Evolutionary conservation across 352 stramenopile species (phyloP), one percentile per base, ranked within the genome.

Genomic region (Phytophthora constricta): DNA sequence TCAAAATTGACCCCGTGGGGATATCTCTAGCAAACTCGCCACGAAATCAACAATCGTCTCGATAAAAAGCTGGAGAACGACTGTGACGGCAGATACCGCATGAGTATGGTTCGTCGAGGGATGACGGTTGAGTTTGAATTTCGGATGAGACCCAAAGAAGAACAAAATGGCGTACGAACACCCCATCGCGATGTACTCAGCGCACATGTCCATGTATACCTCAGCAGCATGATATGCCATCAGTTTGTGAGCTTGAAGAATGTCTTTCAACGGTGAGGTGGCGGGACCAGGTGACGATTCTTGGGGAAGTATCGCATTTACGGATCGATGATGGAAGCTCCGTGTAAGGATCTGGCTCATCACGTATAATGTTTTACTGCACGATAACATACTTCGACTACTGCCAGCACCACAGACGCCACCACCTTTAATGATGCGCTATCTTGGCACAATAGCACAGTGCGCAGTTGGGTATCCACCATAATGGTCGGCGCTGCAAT

Each of bases 121-220:
- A 16, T 37, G 7, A 33, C 14, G 2, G 14, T 26, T 27, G 7
- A 50, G 19, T 3, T 33, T n/a, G 37, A 48, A 58, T 37, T 23
- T 47, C 23, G 20, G 9, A 34, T 49, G 14, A 4, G 37, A 39
- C 2, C 51, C 33, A 33, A 58, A 49, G 37, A 58, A 49, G 3
- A 58, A 58, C 3, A 58, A 9, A 25, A 58, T 58, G 5, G 20
- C 37, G 51, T 58, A 48, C 4, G 73, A 65, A 13, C 54, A 55
- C 17, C 65, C 65, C 46, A 81, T 76, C 17, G 69, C 73, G 46
- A 77, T 77, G 56, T 75, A 77, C 60, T 80, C 72, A 48, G 53
- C 73, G 47, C 77, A 61, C 73, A 76, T 78, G 34, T 76, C 73
- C 7, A 62, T 65, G 31, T 76, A 81, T 13, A 81, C 73, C 42